These are phyloP conservation scores for Heliamphora exappendiculata DNA, from an alignment of 148 eudicot species.

Conservation along the genomic window DNA sequence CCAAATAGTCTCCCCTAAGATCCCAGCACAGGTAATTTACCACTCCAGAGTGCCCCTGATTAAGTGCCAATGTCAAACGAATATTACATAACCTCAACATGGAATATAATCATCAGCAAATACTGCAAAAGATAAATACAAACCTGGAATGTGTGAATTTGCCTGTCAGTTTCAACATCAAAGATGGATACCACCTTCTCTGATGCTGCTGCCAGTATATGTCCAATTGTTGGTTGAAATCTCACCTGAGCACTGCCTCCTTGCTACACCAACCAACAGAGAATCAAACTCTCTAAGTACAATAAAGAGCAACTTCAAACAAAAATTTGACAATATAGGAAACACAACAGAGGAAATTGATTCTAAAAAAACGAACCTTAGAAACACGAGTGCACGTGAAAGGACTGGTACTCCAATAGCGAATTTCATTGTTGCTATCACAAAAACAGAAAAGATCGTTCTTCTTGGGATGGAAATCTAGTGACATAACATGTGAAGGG, in stretches of 20 bases:
- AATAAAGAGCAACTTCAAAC: not conserved
- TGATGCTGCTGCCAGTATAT: constrained; percentile 79
- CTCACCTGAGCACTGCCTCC: constrained; percentile 91
- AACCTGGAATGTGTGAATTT: constrained; percentile 70
- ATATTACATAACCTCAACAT: not conserved
- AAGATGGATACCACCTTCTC: constrained; percentile 74
- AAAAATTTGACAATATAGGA: not conserved
- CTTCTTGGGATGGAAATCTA: constrained; percentile 95
- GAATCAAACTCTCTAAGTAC: not conserved
- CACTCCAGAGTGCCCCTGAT: constrained; percentile 62
- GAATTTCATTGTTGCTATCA: constrained; percentile 76
- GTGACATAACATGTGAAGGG: constrained; percentile 69
- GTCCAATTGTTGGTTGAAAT: constrained; percentile 85
- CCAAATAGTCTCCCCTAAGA: constrained; percentile 67
- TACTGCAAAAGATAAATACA: constrained; percentile 14
- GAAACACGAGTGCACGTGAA: constrained; percentile 61
- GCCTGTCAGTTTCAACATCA: constrained; percentile 82
- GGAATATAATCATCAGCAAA: not conserved
- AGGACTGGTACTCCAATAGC: constrained; percentile 69
- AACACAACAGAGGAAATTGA: not conserved
- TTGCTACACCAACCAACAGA: constrained; percentile 36
- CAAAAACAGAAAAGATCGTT: constrained; percentile 84
- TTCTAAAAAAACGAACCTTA: constrained; percentile 45
- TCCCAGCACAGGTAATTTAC: constrained; percentile 90
- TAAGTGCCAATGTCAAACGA: not conserved